These are phyloP conservation scores for Lasiosphaeria ovina DNA, from an alignment of 495 filamentous ascomycete genomes.

Conservation along the genomic window DNA sequence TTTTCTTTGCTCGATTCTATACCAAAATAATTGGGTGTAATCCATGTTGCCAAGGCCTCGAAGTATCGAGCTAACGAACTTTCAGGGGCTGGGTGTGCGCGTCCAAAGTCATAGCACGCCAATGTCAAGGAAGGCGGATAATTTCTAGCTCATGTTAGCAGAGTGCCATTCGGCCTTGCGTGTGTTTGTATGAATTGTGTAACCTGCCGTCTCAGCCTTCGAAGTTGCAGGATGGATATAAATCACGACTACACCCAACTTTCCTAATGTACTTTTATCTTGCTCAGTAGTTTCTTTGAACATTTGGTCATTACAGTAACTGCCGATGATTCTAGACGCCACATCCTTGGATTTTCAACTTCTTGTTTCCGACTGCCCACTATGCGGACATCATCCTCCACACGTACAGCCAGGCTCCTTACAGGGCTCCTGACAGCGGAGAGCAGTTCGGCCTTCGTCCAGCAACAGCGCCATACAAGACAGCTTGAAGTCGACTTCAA, in stretches of 20 bases:
- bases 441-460: neutral
- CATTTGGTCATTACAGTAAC: neutral
- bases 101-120: neutral
- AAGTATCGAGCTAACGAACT: no score
- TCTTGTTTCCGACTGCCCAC: neutral
- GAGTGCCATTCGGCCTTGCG: neutral
- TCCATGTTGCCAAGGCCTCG: no score
- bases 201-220: neutral
- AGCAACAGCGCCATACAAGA: neutral
- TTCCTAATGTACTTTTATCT: neutral
- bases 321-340: neutral
- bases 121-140: neutral
- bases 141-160: neutral
- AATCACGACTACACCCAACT: neutral
- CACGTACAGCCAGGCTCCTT: neutral
- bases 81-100: neutral
- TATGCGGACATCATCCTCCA: neutral
- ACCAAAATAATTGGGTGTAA: no score
- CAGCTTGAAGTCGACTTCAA: constrained; percentile 9
- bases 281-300: neutral
- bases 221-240: constrained; percentile 1
- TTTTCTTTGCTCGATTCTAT: no score
- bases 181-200: neutral
- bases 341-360: neutral
- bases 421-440: neutral